Evolutionary conservation across 2,329 filamentous ascomycete genomes (phyloP).

Genomic region (Dendrostoma leiphaemia): DNA sequence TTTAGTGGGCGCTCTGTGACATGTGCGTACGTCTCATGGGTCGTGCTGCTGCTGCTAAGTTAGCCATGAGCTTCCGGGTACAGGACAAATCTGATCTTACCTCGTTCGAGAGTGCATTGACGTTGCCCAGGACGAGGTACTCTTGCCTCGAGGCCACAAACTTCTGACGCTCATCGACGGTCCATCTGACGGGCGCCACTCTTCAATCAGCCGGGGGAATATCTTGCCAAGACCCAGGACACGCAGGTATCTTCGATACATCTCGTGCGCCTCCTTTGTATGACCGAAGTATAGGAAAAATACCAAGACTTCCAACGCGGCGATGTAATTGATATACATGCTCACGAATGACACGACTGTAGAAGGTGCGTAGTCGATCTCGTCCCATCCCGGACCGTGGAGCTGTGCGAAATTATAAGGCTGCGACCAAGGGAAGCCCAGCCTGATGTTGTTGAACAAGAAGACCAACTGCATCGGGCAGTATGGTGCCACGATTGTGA

Average conservation of each 20-base stretch:
- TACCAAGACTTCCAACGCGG: conserved; percentile 44
- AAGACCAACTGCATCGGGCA: conserved; percentile 45
- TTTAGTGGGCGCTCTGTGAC: background rate
- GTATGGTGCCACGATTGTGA: conserved; percentile 51
- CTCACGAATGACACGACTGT: conserved; percentile 35
- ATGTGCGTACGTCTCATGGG: background rate
- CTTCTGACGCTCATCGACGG: conserved; percentile 8
- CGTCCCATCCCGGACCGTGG: conserved; percentile 45
- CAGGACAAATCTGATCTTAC: background rate
- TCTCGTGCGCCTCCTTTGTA: conserved; percentile 51
- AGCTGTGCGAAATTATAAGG: conserved; percentile 42
- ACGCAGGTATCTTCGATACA: conserved; percentile 42
- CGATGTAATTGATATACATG: conserved; percentile 48
- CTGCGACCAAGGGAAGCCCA: conserved; percentile 26
- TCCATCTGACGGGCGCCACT: conserved; percentile 24
- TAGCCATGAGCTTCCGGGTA: background rate
- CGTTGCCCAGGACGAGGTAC: background rate
- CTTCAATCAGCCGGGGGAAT: conserved; percentile 39
- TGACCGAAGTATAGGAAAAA: conserved; percentile 56
- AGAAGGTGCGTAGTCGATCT: conserved; percentile 45
- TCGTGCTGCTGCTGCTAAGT: background rate
- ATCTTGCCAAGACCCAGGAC: conserved; percentile 39
- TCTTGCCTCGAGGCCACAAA: conserved; percentile 6
- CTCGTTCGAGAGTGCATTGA: background rate
- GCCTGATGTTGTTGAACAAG: conserved; percentile 38